Percentiles rank a stretch among this genome's conserved stretches.
Evolutionary conservation across 345 rosid genomes (phyloP).

Genomic region (Brassica carinata): DNA sequence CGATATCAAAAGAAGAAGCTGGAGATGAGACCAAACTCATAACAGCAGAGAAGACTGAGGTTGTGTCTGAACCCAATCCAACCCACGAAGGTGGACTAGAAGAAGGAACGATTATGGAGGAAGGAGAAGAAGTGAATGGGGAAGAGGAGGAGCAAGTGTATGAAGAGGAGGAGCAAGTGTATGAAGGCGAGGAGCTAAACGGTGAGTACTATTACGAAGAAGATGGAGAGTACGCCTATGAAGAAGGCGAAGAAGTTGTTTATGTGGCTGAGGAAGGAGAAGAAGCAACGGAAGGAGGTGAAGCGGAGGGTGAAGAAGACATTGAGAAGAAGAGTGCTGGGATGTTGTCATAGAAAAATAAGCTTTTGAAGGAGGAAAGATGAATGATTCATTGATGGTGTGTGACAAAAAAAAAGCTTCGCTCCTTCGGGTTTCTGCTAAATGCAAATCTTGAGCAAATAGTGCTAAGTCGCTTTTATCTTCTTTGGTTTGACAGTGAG

Average conservation of each 20-base stretch:
- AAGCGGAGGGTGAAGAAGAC: constrained; percentile 50
- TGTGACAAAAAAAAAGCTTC: background rate
- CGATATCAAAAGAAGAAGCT: constrained; percentile 36
- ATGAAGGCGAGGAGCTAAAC: constrained; percentile 58
- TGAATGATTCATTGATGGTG: background rate
- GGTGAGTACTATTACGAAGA: constrained; percentile 64
- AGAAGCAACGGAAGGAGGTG: constrained; percentile 47
- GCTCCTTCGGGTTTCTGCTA: constrained; percentile 15
- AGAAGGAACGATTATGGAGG: constrained; percentile 43
- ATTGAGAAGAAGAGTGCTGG: constrained; percentile 67
- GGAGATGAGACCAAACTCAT: constrained; percentile 43
- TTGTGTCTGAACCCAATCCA: constrained; percentile 36
- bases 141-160: constrained; percentile 56
- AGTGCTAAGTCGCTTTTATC: constrained; percentile 9
- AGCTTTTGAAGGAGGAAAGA: background rate
- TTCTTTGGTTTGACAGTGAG: constrained; percentile 40
- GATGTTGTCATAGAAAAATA: constrained; percentile 51
- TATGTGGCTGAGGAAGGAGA: constrained; percentile 25
- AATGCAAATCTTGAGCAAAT: constrained; percentile 18
- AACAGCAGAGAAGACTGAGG: constrained; percentile 44
- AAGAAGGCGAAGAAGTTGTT: constrained; percentile 54
- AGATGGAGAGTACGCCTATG: constrained; percentile 57
- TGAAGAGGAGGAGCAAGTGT: constrained; percentile 60
- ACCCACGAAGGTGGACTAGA: constrained; percentile 40
- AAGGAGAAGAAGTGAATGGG: constrained; percentile 45